Base-by-base conservation (phyloP, 352 stramenopile genomes). In the Globisporangium radiosum region DNA sequence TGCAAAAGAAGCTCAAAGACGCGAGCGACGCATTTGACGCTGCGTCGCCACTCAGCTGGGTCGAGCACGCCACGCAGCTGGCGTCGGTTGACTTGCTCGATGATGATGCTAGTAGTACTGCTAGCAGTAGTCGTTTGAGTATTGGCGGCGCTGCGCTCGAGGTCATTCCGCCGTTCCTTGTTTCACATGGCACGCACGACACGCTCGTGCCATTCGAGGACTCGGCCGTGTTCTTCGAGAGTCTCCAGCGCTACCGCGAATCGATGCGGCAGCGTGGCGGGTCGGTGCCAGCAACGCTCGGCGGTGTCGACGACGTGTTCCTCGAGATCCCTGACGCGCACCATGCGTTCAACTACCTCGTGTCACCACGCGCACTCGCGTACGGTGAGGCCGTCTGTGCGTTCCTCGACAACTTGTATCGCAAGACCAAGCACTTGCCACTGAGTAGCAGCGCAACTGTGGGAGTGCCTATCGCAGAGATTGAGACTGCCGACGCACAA, bases 141-240 rank as follows among this genome's bases (percentile, higher is more conserved):
- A 33, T 33, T 33, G 14, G 57, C 70, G 1, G 7, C 48, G 49
- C 1, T 63, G 69, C 33, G 48, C 11, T 14, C 15, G 64, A 74
- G 13, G 45, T 71, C 17, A 68, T 90, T 11, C 82, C 82, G 45
- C 82, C 82, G 19, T 89, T 92, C 56, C 54, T 92, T n/a, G 56
- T 89, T 37, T 73, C 81, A 0, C 82, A 92, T 47, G 82, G 82
- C 37, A 81, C 73, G 5, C 60, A 79, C 45, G 82, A 92, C 55
- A 89, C 81, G 47, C 64, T 92, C 44, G 77, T 92, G 36, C 79
- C 81, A n/a, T 85, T 87, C 54, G 76, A 87, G 47, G 83, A 88
- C 68, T 88, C 82, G 51, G 57, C 57, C 3, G 51, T 88, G 17
- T 92, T 92, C 63, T 89, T 70, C 57, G 74, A 88, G 54, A 66